Evolutionary conservation across 2,329 filamentous ascomycete species (phyloP).

Genomic region (Phyllosticta ampelicida): DNA sequence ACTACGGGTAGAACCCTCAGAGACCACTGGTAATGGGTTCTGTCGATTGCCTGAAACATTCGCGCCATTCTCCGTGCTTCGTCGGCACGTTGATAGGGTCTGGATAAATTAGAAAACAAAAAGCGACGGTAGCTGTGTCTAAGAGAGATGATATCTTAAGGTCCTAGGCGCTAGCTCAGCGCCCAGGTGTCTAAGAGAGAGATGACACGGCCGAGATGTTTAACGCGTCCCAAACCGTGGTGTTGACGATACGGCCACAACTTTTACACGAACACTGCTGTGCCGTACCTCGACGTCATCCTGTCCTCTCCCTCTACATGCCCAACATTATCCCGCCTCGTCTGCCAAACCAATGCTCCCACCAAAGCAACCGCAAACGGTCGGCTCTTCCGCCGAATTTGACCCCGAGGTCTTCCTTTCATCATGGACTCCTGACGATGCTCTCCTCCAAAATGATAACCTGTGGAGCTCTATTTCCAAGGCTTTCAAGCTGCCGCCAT

Average conservation of each 20-base stretch:
- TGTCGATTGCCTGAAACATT: no score
- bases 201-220: not conserved
- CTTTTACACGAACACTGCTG: not conserved
- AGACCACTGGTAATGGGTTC: no score
- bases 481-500: conserved; percentile 36
- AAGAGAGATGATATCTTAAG: no score
- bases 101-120: no score
- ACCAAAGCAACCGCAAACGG: conserved; percentile 2
- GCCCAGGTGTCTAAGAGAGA: not conserved
- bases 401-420: conserved; percentile 36
- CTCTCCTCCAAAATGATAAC: conserved; percentile 29
- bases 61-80: no score
- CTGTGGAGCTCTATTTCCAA: conserved; percentile 37
- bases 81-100: no score
- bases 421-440: conserved; percentile 31
- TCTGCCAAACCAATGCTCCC: conserved; percentile 1
- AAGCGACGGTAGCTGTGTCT: no score
- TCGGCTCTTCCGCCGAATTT: conserved; percentile 23
- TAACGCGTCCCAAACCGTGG: not conserved
- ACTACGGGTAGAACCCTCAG: not conserved
- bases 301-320: no score
- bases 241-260: not conserved
- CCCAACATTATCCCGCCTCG: not conserved
- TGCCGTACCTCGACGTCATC: not conserved
- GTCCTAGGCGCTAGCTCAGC: no score